Base-by-base conservation (phyloP, 768 basidiomycete genomes). In the Lentinula raphanica region DNA sequence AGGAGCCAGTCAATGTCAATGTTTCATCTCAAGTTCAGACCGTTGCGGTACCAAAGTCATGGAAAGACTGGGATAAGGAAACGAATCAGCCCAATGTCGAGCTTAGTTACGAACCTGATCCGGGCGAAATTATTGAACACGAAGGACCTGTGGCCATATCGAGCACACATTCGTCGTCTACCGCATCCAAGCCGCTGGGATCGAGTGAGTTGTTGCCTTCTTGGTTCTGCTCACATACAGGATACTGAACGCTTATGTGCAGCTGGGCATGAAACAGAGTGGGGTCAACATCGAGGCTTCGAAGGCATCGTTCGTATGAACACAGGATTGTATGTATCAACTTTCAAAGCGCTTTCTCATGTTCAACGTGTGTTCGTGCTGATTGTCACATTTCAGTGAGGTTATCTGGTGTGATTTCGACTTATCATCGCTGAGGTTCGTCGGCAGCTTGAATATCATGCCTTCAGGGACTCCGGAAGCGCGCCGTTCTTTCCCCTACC, bases 301-400 rank as follows among this genome's bases (percentile, higher is more conserved):
- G 68, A 69, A 17, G 68, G 66, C 2, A 65, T 68, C 42, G 64
- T 69, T 17, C 64, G 67, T 21, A 64, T 64, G 65, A 68, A 69
- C 56, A 61, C 68, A 3, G 68, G 67, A 31, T 68, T 69, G 64
- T 63, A 45, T 29, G 64, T 53, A 2, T 21, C 39, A 54, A 27
- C 15, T 17, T 46, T 44, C 7, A 5, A 21, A 21, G 19, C 42
- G 19, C 31, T n/a, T n/a, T n/a, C n/a, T n/a, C n/a, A n/a, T n/a
- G n/a, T n/a, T n/a, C n/a, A n/a, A n/a, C n/a, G n/a, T 42, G 17
- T 5, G 23, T 36, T 23, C 6, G 17, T 27, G 11, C 8, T 15
- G 7, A 21, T 25, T 35, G 23, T 21, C 38, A 17, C 17, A 39
- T 3, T 8, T 23, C 36, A 65, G 64, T 48, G 68, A 69, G 54